A percentile compares a stretch with the other conserved stretches of the same genome.
Conservation (phyloP, 257 asterid genomes). For the Penstemon eatonii region DNA sequence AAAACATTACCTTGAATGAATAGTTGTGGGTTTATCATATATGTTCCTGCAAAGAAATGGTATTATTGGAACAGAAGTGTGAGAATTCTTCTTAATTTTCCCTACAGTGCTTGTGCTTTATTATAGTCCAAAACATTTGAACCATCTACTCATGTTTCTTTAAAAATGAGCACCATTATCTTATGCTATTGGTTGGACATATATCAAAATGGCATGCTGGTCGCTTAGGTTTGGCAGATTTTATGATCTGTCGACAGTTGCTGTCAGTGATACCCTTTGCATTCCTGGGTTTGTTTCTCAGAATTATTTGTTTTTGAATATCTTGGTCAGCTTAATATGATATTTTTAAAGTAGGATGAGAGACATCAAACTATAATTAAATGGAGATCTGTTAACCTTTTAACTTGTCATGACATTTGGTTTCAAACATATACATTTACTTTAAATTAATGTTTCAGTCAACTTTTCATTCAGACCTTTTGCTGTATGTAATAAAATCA, state of each 20-base stretch:
- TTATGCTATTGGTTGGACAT: not conserved
- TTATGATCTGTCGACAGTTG: constrained; percentile 1
- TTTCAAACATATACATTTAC: not conserved
- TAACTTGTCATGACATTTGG: too few relatives aligned
- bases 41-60: not conserved
- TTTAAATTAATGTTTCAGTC: not conserved
- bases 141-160: constrained; percentile 5
- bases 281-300: not conserved
- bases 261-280: not conserved
- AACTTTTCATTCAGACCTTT: constrained; percentile 6
- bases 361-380: too few relatives aligned
- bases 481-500: constrained; percentile 14
- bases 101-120: not conserved
- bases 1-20: constrained; percentile 14
- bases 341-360: too few relatives aligned
- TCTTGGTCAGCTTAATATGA: too few relatives aligned
- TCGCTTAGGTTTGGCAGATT: not conserved
- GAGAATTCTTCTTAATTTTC: not conserved
- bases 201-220: constrained; percentile 10
- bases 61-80: not conserved
- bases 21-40: not conserved
- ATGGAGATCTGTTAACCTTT: too few relatives aligned
- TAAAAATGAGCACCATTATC: not conserved
- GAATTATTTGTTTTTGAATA: not conserved
- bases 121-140: not conserved